phyloP scores from a whole-genome alignment of 805 yeast species.

The Starmerella bacillaris region DNA sequence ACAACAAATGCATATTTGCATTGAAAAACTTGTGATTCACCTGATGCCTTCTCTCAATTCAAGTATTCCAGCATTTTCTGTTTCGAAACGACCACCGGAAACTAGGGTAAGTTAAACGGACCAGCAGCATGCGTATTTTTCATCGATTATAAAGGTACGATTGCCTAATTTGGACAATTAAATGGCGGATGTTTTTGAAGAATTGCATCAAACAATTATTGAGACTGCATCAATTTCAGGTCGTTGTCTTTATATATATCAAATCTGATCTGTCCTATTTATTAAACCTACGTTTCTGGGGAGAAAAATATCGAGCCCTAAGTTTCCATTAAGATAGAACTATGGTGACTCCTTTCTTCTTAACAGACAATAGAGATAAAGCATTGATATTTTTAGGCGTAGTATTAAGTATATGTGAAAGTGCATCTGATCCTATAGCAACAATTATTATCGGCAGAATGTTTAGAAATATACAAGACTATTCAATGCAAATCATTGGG shows the following conservation, averaged over 20 bases:
- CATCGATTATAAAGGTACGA: not conserved
- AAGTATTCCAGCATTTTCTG: too few species aligned
- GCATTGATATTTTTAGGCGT: constrained; percentile 6
- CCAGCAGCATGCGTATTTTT: too few species aligned
- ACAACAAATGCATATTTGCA: too few species aligned
- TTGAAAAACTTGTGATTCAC: too few species aligned
- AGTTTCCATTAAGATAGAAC: not conserved
- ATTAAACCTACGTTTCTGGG: too few species aligned
- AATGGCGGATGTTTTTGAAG: not conserved
- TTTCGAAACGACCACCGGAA: too few species aligned
- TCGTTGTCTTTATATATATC: too few species aligned
- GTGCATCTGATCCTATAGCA: constrained; percentile 16
- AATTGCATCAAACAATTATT: not conserved
- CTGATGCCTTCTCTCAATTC: too few species aligned
- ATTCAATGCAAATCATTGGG: constrained; percentile 21
- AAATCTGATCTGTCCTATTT: too few species aligned
- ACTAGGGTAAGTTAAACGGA: too few species aligned
- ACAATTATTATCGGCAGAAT: constrained; percentile 50
- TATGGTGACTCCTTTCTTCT: constrained; percentile 9
- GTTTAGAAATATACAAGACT: constrained; percentile 30
- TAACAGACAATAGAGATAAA: constrained; percentile 5
- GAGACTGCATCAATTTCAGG: too few species aligned
- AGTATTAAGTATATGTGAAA: constrained; percentile 7
- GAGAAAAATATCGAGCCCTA: too few species aligned
- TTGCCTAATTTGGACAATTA: not conserved